Evolutionary conservation across 1,284 basidiomycete species (phyloP).

Genomic region (Boletus semigastroideus): DNA sequence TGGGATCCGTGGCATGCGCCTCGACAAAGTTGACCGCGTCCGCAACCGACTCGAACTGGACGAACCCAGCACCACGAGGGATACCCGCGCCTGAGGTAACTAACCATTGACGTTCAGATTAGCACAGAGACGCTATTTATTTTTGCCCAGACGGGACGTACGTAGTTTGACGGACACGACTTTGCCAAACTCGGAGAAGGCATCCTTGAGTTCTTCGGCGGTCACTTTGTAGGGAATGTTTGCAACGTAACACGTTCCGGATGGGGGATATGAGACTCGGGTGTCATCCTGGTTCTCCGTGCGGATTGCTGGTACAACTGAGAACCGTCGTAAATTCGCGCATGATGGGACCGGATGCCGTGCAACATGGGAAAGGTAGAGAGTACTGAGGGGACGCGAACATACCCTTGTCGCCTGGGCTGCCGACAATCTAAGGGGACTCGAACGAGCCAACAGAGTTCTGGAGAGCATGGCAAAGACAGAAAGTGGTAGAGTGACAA

Average conservation of each 20-base stretch:
- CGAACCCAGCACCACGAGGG: constrained; percentile 43
- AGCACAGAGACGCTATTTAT: background rate
- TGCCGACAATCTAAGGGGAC: constrained; percentile 10
- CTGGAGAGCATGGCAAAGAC: constrained; percentile 22
- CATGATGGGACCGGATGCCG: background rate
- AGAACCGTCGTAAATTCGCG: constrained; percentile 18
- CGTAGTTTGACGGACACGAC: constrained; percentile 36
- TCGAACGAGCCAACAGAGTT: constrained; percentile 20
- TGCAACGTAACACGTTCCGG: constrained; percentile 43
- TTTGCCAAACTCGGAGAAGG: constrained; percentile 40
- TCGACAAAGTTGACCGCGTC: constrained; percentile 39
- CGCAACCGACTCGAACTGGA: constrained; percentile 39
- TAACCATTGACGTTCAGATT: background rate
- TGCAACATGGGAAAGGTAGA: constrained; percentile 1
- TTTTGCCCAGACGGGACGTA: constrained; percentile 15
- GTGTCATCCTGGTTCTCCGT: background rate
- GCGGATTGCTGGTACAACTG: constrained; percentile 11
- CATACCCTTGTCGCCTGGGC: constrained; percentile 4
- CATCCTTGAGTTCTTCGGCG: constrained; percentile 37
- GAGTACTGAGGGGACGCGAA: constrained; percentile 17
- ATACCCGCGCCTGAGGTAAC: constrained; percentile 36
- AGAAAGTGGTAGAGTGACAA: background rate
- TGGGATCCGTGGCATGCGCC: constrained; percentile 38
- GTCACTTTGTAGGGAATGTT: constrained; percentile 45
- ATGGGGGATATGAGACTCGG: constrained; percentile 9